Base-by-base conservation (phyloP, 352 stramenopile genomes). In the Phytophthora aleatoria region DNA sequence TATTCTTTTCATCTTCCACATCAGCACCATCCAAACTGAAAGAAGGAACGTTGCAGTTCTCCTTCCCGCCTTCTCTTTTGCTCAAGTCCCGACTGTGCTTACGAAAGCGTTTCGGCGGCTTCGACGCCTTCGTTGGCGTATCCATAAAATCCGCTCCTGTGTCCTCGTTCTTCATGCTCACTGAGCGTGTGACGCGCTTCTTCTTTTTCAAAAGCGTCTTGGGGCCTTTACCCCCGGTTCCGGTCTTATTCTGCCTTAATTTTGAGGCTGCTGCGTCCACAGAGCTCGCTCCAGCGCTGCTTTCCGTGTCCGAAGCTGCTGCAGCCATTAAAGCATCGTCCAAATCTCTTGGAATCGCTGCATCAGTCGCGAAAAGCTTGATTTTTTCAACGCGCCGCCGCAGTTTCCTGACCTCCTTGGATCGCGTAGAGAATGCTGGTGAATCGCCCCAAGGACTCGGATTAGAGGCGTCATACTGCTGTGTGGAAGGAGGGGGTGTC, bases 31-130 rank as follows among this genome's bases (percentile, higher is more conserved):
- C 35, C 54, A 70, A 50, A 41, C 35, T 57, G 30, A 67, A 64
- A 13, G 38, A 6, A 20, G 47, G 42, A 5, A 67, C 26, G 28
- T 52, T 59, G 6, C 27, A 26, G 24, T 58, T 55, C 35, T 67
- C 35, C 54, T 75, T 67, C 33, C 45, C 38, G 15, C 30, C 16
- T 55, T 55, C 55, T 51, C 26, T 43, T 6, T 49, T 38, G 15
- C 44, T 43, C 12, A 42, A 52, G 35, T 61, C 59, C n/a, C 47
- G 30, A 61, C 53, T 65, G 48, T 49, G 50, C 55, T 64, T 69
- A 1, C 77, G 72, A 41, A 67, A 73, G 24, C 74, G 69, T 52
- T 90, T 90, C 5, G 77, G 51, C 26, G 77, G 75, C 35, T 68
- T 65, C 5, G 38, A 43, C 16, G 57, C 61, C 20, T 81, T 84